Conservation (phyloP, 2,329 filamentous ascomycete genomes). For the Fusarium begoniae region DNA sequence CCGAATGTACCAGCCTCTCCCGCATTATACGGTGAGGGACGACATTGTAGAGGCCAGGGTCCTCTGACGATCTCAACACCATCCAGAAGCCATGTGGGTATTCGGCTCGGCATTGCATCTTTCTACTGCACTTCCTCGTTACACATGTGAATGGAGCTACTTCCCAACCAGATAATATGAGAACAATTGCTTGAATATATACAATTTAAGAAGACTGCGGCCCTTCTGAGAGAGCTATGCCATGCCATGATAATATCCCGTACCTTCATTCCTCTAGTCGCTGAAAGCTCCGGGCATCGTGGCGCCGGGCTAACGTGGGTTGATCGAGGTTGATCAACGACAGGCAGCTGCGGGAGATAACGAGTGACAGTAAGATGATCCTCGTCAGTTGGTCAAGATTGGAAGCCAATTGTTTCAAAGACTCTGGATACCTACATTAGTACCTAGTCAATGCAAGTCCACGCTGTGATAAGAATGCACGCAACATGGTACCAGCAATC, state of each 20-base stretch:
- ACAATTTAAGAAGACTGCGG: background rate
- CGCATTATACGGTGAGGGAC: slow-evolving; percentile 27
- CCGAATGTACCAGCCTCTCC: background rate
- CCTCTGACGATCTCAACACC: slow-evolving; percentile 19
- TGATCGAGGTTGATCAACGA: background rate
- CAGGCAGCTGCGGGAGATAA: background rate
- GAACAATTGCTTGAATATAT: background rate
- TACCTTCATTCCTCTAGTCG: background rate
- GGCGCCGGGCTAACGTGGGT: background rate
- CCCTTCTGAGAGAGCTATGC: background rate
- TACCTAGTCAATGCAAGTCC: slow-evolving; percentile 1
- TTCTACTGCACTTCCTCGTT: slow-evolving; percentile 8
- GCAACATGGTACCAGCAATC: background rate
- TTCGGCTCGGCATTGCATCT: slow-evolving; percentile 5
- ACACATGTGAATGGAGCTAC: slow-evolving; percentile 19
- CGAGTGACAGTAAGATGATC: background rate
- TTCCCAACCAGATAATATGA: background rate
- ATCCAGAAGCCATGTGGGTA: slow-evolving; percentile 23
- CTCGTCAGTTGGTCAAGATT: background rate
- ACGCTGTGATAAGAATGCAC: slow-evolving; percentile 15
- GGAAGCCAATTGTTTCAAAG: background rate
- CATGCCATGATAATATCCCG: background rate
- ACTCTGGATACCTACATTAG: background rate
- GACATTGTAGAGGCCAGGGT: slow-evolving; percentile 12
- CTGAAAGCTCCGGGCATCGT: slow-evolving; percentile 3